A percentile compares a stretch with the other conserved stretches of the same genome.
Evolutionary conservation across 2,329 filamentous ascomycete species (phyloP).

Genomic region (Lecanicillium sp.): DNA sequence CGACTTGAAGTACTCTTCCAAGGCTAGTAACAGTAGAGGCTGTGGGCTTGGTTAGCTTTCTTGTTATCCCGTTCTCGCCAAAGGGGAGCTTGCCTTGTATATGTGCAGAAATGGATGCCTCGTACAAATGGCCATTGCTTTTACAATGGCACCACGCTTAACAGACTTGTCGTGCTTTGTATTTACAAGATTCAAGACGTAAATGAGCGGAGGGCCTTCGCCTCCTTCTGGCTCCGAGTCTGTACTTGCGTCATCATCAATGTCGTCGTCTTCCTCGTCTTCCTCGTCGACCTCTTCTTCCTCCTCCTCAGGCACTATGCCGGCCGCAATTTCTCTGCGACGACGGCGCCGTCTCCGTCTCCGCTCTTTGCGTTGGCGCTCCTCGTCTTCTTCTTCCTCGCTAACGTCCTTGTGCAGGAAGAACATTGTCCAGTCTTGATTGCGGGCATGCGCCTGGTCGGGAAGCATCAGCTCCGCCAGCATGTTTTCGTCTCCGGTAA

Average conservation of each 20-base stretch:
- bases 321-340: slow-evolving; percentile 42
- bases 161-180: slow-evolving; percentile 93
- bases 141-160: slow-evolving; percentile 89
- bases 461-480: slow-evolving; percentile 96
- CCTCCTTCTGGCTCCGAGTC: slow-evolving; percentile 60
- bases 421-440: slow-evolving; percentile 98
- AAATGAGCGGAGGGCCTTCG: slow-evolving; percentile 87
- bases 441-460: slow-evolving; percentile 88
- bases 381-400: slow-evolving; percentile 71
- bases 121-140: slow-evolving; percentile 98
- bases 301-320: slow-evolving; percentile 36
- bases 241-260: slow-evolving; percentile 42
- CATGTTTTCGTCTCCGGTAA: slow-evolving; percentile 97
- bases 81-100: slow-evolving; percentile 64
- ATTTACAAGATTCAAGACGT: slow-evolving; percentile 95
- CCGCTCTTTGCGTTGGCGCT: slow-evolving; percentile 49
- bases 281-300: slow-evolving; percentile 34
- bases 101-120: slow-evolving; percentile 96
- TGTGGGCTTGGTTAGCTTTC: slow-evolving; percentile 25
- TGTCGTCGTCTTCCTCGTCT: slow-evolving; percentile 38
- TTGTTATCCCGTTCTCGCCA: background rate
- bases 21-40: slow-evolving; percentile 80
- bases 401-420: slow-evolving; percentile 94
- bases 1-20: slow-evolving; percentile 95
- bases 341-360: slow-evolving; percentile 43